phyloP scores from a whole-genome alignment of 2,329 filamentous ascomycete species.

The Fusarium anguioides region DNA sequence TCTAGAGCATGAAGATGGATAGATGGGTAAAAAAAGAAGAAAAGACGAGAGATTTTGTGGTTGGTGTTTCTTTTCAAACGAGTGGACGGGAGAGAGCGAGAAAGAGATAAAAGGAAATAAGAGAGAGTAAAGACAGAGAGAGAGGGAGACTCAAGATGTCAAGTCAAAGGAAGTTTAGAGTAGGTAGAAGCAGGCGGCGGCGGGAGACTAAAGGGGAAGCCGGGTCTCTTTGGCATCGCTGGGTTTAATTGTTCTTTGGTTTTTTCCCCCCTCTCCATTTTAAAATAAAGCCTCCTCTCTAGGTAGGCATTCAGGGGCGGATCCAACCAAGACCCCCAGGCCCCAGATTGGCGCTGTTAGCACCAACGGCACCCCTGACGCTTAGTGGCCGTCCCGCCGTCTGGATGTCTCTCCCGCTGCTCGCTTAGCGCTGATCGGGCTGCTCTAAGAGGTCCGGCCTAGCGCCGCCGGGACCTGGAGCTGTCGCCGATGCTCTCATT shows the following conservation, averaged over 20 bases:
- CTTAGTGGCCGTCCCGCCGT: slow-evolving; percentile 44
- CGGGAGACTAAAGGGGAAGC: slow-evolving; percentile 40
- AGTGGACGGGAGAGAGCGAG: slow-evolving; percentile 23
- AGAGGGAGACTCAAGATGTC: slow-evolving; percentile 21
- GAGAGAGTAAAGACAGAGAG: slow-evolving; percentile 25
- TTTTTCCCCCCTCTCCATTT: slow-evolving; percentile 39
- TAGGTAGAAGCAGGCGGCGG: slow-evolving; percentile 7
- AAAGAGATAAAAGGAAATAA: slow-evolving; percentile 14
- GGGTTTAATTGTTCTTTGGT: slow-evolving; percentile 46
- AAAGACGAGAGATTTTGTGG: background rate
- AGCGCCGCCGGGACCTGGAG: slow-evolving; percentile 37
- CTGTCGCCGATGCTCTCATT: slow-evolving; percentile 20
- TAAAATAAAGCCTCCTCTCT: slow-evolving; percentile 45
- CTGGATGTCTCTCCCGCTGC: slow-evolving; percentile 39
- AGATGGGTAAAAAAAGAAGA: too few relatives aligned
- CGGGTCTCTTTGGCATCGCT: slow-evolving; percentile 34
- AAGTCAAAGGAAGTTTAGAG: slow-evolving; percentile 16
- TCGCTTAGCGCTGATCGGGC: slow-evolving; percentile 47
- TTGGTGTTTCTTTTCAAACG: slow-evolving; percentile 16
- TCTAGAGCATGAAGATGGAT: slow-evolving; percentile 9
- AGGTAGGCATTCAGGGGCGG: slow-evolving; percentile 47
- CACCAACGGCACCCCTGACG: slow-evolving; percentile 42
- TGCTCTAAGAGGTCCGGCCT: slow-evolving; percentile 40
- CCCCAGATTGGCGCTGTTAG: slow-evolving; percentile 49
- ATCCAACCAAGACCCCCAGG: slow-evolving; percentile 43